Base-by-base conservation (phyloP, 1,139 yeast genomes). In the Arxiozyma heterogenica region DNA sequence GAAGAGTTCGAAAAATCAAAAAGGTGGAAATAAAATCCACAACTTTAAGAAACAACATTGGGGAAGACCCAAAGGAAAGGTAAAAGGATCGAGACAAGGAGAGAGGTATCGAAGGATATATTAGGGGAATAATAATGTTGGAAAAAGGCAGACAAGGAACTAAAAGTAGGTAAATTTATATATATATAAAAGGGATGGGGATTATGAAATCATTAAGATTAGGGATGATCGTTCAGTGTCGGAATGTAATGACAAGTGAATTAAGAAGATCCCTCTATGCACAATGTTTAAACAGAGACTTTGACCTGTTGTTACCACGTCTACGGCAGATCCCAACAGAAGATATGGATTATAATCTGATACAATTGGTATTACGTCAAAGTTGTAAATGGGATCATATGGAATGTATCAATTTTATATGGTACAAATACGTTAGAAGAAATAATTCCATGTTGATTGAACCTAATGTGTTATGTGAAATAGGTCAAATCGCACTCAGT, bases 311-410 rank as follows among this genome's bases (percentile, higher is more conserved):
- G 20, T 52, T 66, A 23, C 39, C 43, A 8, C 51, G 47, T 27
- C 47, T 64, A 8, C 56, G 61, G 45, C 43, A 38, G 7, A 52
- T 58, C n/a, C 60, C 67, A 4, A 46, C 51, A 8, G 53, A 55
- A 17, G 59, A 57, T 21, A 53, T 62, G 57, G 67, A 65, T 45
- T 59, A 60, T 49, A 46, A 54, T 1, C 59, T 65, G 49, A 41
- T 67, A 54, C 64, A 64, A 43, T 23, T 63, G 12, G 64, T 55
- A 38, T 51, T 67, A 38, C 53, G 59, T 1, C 58, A 55, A 49
- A 61, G 68, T 50, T 64, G 65, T 22, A 60, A 60, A 39, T 60
- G 61, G 58, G 69, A 64, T 1, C 69, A 67, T 54, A 57, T 59
- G 27, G 59, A 56, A 12, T 60, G 67, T 11, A 60, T 63, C 5